Evolutionary conservation across 176 grass and related monocot genomes (phyloP), one percentile per base, ranked within the genome.

Genomic region (Triticum turgidum): DNA sequence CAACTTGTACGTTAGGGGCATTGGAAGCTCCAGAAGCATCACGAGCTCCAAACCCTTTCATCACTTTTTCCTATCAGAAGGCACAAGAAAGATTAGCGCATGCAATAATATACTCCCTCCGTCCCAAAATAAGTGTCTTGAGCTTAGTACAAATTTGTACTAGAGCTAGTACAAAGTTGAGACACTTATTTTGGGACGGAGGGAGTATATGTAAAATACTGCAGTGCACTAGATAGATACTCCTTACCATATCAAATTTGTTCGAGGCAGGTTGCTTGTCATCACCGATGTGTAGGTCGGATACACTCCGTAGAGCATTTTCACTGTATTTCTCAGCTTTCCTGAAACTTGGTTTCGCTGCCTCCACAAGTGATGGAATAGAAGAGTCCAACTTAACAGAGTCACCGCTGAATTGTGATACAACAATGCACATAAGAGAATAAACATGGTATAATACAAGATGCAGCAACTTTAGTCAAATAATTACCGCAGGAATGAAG

Each of bases 171-270:
- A 25, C 25, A 25, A 25, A 25, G 25, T 25, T 25, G 25, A 25
- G 25, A 25, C 25, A 25, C 25, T 25, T 25, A 25, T 25, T 25
- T 25, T 25, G 25, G 25, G 25, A 25, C 25, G 25, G 25, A 25
- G 25, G 25, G 25, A 25, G 25, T 25, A 88, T 54, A 56, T 44
- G 35, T 3, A 7, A 2, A 54, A 97, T 78, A 84, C 42, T 13
- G 9, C 29, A 47, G 39, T 18, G 38, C 29, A 79, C 30, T 56
- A 49, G 14, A 70, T 58, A 18, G 51, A 67, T 80, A 20, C 11
- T 58, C 49, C 69, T 75, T 94, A 99, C 97, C 97, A 99, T 96
- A 84, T 98, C 92, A 91, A 98, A 84, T 90, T 91, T 87, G 62
- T 82, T 82, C 88, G 85, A 86, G 75, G 27, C 80, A 88, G 80